Conservation (phyloP, 768 basidiomycete genomes). For the Daedalea quercina region DNA sequence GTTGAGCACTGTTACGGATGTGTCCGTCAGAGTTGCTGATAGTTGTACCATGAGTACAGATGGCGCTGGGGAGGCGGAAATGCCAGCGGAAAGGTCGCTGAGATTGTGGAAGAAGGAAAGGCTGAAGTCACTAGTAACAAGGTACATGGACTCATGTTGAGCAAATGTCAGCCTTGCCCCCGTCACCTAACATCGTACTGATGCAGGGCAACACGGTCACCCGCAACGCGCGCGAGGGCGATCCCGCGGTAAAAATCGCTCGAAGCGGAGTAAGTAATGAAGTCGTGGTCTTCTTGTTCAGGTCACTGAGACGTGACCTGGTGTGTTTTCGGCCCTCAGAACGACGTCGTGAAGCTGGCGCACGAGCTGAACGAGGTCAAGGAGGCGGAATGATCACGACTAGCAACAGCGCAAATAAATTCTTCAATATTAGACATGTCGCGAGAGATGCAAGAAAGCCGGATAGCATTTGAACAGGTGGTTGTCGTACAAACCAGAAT, state of each 20-base stretch:
- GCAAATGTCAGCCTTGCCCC: not conserved
- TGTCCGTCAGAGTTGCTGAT: no score
- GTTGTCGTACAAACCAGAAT: no score
- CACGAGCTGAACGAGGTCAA: slow-evolving; percentile 42
- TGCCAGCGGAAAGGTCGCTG: slow-evolving; percentile 29
- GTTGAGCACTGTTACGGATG: slow-evolving; percentile 7
- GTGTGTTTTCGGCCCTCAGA: slow-evolving; percentile 22
- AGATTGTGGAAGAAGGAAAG: slow-evolving; percentile 36
- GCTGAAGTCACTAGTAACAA: slow-evolving; percentile 40
- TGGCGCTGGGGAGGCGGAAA: slow-evolving; percentile 32
- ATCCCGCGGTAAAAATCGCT: slow-evolving; percentile 43
- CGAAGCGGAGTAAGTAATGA: slow-evolving; percentile 39
- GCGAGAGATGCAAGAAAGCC: no score
- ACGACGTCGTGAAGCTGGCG: slow-evolving; percentile 45
- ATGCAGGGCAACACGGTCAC: slow-evolving; percentile 35
- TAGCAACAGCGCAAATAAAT: no score
- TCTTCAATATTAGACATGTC: no score
- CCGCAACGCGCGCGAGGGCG: slow-evolving; percentile 37
- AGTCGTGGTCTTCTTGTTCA: not conserved
- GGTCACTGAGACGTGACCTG: not conserved
- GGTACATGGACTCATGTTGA: slow-evolving; percentile 15
- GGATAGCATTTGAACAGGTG: no score
- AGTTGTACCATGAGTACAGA: no score
- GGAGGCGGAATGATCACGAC: slow-evolving; percentile 12
- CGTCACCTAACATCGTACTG: not conserved